Evolutionary conservation across 1,284 basidiomycete species (phyloP).

Genomic region (Apiotrichum gracile): DNA sequence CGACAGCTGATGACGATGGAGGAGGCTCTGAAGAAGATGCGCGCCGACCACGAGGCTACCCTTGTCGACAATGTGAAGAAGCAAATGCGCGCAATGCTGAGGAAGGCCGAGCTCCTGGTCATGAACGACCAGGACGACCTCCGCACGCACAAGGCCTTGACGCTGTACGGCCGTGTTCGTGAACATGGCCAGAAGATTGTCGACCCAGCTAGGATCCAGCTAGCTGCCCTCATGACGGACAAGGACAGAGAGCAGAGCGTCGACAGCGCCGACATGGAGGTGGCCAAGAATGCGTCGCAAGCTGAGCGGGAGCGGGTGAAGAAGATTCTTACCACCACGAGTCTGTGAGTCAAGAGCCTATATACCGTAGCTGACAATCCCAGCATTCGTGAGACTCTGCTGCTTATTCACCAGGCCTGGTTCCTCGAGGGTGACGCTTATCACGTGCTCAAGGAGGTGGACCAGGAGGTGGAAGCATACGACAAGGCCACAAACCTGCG

Average conservation of each 20-base stretch:
- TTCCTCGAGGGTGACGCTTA: slow-evolving; percentile 40
- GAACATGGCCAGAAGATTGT: slow-evolving; percentile 19
- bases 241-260: slow-evolving; percentile 9
- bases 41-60: slow-evolving; percentile 32
- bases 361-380: neutral
- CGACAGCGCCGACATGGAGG: slow-evolving; percentile 19
- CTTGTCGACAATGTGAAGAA: slow-evolving; percentile 19
- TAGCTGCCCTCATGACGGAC: slow-evolving; percentile 7
- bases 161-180: slow-evolving; percentile 31
- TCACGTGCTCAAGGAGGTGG: slow-evolving; percentile 30
- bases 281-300: slow-evolving; percentile 22
- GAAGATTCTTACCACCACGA: slow-evolving; percentile 8
- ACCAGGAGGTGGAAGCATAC: slow-evolving; percentile 19
- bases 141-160: slow-evolving; percentile 5
- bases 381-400: slow-evolving; percentile 30
- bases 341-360: slow-evolving; percentile 3
- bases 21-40: slow-evolving; percentile 42
- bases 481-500: slow-evolving; percentile 30
- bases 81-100: slow-evolving; percentile 29
- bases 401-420: slow-evolving; percentile 36
- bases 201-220: slow-evolving; percentile 17
- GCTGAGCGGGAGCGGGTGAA: slow-evolving; percentile 21
- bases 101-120: slow-evolving; percentile 31
- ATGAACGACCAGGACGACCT: slow-evolving; percentile 15
- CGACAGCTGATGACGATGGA: slow-evolving; percentile 39